phyloP scores from a whole-genome alignment of 108 stramenopile genomes.

The Fragilaria crotonensis region DNA sequence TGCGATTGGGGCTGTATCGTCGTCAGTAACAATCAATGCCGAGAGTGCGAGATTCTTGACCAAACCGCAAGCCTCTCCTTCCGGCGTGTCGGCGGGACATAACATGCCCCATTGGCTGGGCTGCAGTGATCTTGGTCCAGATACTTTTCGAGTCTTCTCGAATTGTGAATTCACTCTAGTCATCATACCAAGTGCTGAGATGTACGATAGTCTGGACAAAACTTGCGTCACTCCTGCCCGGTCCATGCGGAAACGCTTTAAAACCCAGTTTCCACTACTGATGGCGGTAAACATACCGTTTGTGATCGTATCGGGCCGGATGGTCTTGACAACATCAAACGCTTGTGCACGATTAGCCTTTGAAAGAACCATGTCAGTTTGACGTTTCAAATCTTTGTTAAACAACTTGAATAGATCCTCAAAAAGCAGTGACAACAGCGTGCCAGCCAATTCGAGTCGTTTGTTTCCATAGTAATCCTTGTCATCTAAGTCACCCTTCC shows the following conservation, averaged over 20 bases:
- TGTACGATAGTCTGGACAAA: slow-evolving; percentile 85
- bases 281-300: slow-evolving; percentile 95
- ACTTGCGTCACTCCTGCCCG: slow-evolving; percentile 98
- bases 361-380: slow-evolving; percentile 90
- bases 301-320: slow-evolving; percentile 90
- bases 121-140: slow-evolving; percentile 95
- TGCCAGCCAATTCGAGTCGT: slow-evolving; percentile 95
- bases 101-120: slow-evolving; percentile 99
- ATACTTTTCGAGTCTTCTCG: slow-evolving; percentile 96
- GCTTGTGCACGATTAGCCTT: slow-evolving; percentile 91
- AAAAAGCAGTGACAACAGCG: slow-evolving; percentile 91
- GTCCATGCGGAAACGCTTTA: slow-evolving; percentile 98
- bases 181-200: slow-evolving; percentile 97
- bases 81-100: slow-evolving; percentile 93
- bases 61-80: slow-evolving; percentile 95
- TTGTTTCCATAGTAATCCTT: slow-evolving; percentile 99
- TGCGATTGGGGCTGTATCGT: slow-evolving; percentile 84
- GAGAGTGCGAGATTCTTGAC: slow-evolving; percentile 95
- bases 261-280: slow-evolving; percentile 97
- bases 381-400: slow-evolving; percentile 90
- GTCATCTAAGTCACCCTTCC: slow-evolving; percentile 87
- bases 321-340: slow-evolving; percentile 92
- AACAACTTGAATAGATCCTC: slow-evolving; percentile 98
- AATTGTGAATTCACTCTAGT: slow-evolving; percentile 96
- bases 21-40: slow-evolving; percentile 95